Evolutionary conservation across 2,329 filamentous ascomycete species (phyloP).

Genomic region (Penicillium brasilianum): DNA sequence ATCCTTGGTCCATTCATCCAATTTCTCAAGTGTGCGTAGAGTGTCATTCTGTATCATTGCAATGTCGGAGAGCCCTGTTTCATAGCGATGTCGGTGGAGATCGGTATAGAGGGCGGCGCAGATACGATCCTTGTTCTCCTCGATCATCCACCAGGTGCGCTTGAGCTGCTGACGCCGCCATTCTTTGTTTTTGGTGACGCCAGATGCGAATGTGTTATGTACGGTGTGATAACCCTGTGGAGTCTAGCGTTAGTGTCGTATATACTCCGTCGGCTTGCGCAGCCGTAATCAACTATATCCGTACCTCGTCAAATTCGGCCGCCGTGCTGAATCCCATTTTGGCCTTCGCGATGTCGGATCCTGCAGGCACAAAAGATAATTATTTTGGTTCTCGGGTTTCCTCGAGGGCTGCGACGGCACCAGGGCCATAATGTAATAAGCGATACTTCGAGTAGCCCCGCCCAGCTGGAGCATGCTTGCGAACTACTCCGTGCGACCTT

Average conservation of each 20-base stretch:
- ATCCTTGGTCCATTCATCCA: constrained; percentile 50
- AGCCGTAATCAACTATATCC: neutral
- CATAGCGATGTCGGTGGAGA: constrained; percentile 25
- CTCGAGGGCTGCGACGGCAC: neutral
- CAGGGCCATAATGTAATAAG: neutral
- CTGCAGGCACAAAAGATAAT: neutral
- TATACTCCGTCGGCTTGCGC: neutral
- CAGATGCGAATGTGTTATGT: constrained; percentile 18
- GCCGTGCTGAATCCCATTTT: constrained; percentile 23
- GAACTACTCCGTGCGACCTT: neutral
- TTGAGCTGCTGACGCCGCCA: constrained; percentile 28
- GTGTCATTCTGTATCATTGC: constrained; percentile 41
- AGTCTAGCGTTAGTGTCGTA: neutral
- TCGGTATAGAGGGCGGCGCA: constrained; percentile 22
- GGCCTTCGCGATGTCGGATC: neutral
- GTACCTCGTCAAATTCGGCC: constrained; percentile 25
- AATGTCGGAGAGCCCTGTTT: constrained; percentile 21
- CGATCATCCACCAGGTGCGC: constrained; percentile 30
- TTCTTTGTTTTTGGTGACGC: constrained; percentile 23
- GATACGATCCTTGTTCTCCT: constrained; percentile 28
- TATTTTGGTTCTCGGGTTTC: neutral
- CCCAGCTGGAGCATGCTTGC: neutral
- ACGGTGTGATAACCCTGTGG: constrained; percentile 23
- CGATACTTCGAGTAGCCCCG: neutral
- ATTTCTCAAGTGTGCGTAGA: constrained; percentile 43